Base-by-base conservation (phyloP, 257 asterid genomes). In the Nicotiana knightiana region DNA sequence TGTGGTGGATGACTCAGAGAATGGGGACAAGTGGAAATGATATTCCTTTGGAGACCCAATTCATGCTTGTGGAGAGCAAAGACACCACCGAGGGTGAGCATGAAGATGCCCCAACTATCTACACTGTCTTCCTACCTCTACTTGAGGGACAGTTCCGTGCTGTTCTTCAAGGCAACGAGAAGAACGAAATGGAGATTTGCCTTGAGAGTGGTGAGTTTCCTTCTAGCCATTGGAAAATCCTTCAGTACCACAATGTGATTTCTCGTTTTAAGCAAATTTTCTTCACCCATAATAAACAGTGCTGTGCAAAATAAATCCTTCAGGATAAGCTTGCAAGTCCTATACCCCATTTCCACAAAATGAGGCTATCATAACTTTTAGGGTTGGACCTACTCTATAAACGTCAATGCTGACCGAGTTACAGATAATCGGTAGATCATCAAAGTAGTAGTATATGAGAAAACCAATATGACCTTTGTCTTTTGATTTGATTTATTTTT, bases 1-100 rank as follows among this genome's bases (percentile, higher is more conserved):
- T 96, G 24, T 96, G 99, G 99, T 96, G 99, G 99, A 96, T 96
- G 99, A 96, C 99, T 81, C 99, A 96, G 62, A 86, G 97, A 83
- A 93, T 94, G 97, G 99, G 99, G 81, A 89, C 95, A 48, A 91
- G 97, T 70, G 99, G 99, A 64, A 88, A 88, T 87, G 98, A 94
- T 58, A 87, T 96, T 79, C 99, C 99, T 4, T 79, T 96, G 63
- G 99, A 96, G 91, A 96, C 99, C 0, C 99, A 96, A 81, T 96
- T 96, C 90, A 93, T 96, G 97, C 95, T 96, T 37, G 87, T 96
- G 61, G 99, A 96, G 93, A 93, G 94, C 90, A 94, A 91, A 90
- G 94, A 88, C 82, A 83, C 91, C 5, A 87, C 89, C 9, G 93
- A 89, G 77, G 92, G 87, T 68, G 94, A 87, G 79, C 75, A 13